Evolutionary conservation across 2,329 filamentous ascomycete species (phyloP), one percentile per base, ranked within the genome.

Genomic region (Xylaria sp.): DNA sequence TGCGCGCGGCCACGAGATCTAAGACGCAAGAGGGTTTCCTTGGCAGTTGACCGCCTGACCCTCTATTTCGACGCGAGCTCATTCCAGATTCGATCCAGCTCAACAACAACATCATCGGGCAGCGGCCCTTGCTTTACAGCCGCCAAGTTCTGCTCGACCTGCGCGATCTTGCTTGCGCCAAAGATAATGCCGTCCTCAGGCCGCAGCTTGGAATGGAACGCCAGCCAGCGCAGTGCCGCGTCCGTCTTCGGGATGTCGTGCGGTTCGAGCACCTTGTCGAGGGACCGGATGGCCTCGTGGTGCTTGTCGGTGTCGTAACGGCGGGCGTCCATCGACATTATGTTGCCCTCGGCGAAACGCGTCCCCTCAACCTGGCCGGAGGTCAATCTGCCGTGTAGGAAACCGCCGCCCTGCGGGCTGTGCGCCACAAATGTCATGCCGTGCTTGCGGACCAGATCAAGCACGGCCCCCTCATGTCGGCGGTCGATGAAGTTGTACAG

Each of bases 401-500:
- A 68, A 17, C 66, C 66, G 40, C 62, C 59, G 17, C 29, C 66
- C 10, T 59, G 58, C 7, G 64, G 64, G 41, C 67, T 68, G 44
- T 47, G 38, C 38, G 38, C 38, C 5, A 41, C 38, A 41, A 41
- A 41, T 5, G 15, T 41, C 38, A 41, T 41, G 38, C 13, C 13
- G 38, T 41, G 38, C 19, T 41, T 10, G 38, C 38, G 38, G 38
- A 41, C 38, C 13, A 41, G n/a, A 19, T 41, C 38, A n/a, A 41
- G 38, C 38, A 41, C 38, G 38, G 38, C 38, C 38, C 38, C n/a
- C n/a, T 46, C 21, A 13, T 46, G 23, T 21, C 23, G n/a, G 23
- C 41, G 41, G 41, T 21, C 17, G 10, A 46, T 21, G 23, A 46
- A 11, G 41, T 46, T 46, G 41, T 46, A 46, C 4, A 23, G 23